Conservation (phyloP, 805 yeast genomes). For the Nematodospora valgi region DNA sequence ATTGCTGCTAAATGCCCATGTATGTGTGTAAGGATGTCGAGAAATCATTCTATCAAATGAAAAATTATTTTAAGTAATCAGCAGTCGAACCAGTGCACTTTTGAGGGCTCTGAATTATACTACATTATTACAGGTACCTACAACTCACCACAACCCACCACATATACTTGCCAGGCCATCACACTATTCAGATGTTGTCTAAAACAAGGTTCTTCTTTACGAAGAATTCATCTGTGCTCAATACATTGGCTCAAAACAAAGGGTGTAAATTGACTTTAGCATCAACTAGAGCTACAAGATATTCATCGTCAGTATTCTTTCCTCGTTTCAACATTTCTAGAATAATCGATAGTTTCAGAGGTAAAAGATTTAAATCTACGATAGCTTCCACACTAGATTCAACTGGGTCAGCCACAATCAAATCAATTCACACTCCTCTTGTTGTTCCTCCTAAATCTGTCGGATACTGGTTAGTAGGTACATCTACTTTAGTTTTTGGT, state of each 20-base stretch:
- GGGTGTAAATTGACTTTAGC: not conserved
- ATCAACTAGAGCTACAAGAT: not conserved
- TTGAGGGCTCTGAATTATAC: no score
- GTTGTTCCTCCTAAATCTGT: slow-evolving; percentile 38
- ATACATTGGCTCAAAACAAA: slow-evolving; percentile 17
- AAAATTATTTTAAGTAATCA: no score
- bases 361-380: no score
- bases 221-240: slow-evolving; percentile 47
- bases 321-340: not conserved
- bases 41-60: no score
- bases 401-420: not conserved
- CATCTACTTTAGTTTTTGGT: slow-evolving; percentile 87
- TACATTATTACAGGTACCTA: not conserved
- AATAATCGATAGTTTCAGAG: slow-evolving; percentile 5
- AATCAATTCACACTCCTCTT: slow-evolving; percentile 6
- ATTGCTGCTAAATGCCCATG: no score
- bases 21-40: no score
- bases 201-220: slow-evolving; percentile 58
- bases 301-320: not conserved
- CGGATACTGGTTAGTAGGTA: slow-evolving; percentile 85
- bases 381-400: no score
- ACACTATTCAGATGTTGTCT: slow-evolving; percentile 26
- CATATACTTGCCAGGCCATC: slow-evolving; percentile 3
- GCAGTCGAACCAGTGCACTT: no score
- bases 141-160: not conserved